Conservation (phyloP, 331 rosid genomes). For the Pyracantha coccinea region DNA sequence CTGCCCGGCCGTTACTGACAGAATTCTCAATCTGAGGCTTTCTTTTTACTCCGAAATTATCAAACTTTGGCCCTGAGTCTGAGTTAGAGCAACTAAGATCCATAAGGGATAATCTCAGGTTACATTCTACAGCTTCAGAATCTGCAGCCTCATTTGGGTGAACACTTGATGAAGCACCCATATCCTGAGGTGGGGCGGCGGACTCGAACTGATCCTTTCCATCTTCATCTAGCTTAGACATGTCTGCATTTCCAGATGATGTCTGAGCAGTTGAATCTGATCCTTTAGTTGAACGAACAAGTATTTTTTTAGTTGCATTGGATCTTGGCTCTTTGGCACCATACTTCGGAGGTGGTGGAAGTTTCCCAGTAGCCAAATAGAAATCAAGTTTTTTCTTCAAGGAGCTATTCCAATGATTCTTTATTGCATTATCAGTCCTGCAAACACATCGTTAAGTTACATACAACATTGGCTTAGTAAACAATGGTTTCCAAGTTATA, state of each 20-base stretch:
- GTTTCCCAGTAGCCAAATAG: constrained; percentile 79
- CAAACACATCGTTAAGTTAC: constrained; percentile 11
- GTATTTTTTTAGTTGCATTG: constrained; percentile 35
- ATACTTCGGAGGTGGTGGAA: constrained; percentile 72
- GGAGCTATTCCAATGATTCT: constrained; percentile 99
- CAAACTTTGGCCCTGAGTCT: constrained; percentile 32
- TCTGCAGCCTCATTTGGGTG: constrained; percentile 51
- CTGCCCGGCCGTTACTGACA: constrained; percentile 17
- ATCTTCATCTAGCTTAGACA: constrained; percentile 39
- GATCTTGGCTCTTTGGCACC: constrained; percentile 47
- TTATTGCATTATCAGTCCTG: constrained; percentile 98
- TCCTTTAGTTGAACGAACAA: constrained; percentile 42
- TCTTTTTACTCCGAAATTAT: constrained; percentile 26
- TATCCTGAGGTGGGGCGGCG: constrained; percentile 39
- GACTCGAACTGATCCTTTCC: constrained; percentile 61
- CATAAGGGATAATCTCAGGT: constrained; percentile 33
- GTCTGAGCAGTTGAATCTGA: constrained; percentile 55
- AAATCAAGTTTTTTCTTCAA: constrained; percentile 88
- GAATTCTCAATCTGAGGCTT: constrained; percentile 22
- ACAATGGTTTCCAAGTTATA: not conserved
- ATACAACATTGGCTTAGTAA: constrained; percentile 5
- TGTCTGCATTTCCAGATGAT: constrained; percentile 58
- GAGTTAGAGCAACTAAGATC: constrained; percentile 46
- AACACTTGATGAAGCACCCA: constrained; percentile 49
- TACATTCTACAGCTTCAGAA: constrained; percentile 52